phyloP scores from a whole-genome alignment of 176 grass and related monocot species.

The Carex pumila region DNA sequence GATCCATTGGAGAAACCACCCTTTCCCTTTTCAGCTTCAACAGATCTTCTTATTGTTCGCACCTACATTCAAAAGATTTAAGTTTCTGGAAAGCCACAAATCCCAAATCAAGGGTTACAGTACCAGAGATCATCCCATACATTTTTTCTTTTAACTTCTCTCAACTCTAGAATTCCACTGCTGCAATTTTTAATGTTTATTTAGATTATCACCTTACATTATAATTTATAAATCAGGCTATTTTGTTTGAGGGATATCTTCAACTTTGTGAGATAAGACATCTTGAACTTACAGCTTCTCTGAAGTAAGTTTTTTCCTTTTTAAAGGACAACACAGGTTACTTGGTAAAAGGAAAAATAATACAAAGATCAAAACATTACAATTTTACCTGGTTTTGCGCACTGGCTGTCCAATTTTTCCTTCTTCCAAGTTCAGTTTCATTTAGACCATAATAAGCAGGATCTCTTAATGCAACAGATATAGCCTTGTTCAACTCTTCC shows the following conservation, averaged over 20 bases:
- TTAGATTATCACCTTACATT: background rate
- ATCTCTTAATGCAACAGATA: slow-evolving; percentile 65
- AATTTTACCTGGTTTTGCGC: slow-evolving; percentile 63
- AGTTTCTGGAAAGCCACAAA: slow-evolving; percentile 5
- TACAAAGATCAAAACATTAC: background rate
- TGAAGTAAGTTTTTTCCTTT: background rate
- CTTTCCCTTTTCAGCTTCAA: slow-evolving; percentile 64
- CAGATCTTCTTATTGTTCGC: slow-evolving; percentile 41
- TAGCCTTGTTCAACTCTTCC: slow-evolving; percentile 85
- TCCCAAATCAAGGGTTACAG: background rate
- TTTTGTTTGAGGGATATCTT: background rate
- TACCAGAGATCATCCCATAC: background rate
- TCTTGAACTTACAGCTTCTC: background rate
- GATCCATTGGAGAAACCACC: slow-evolving; percentile 23
- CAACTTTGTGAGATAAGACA: background rate
- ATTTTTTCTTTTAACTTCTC: background rate
- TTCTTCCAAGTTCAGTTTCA: slow-evolving; percentile 67
- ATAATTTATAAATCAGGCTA: background rate
- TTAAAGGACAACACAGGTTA: background rate
- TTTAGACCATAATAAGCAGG: slow-evolving; percentile 85
- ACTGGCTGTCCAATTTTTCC: slow-evolving; percentile 56
- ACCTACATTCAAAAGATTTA: slow-evolving; percentile 34
- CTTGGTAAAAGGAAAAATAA: background rate
- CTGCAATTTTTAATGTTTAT: background rate
- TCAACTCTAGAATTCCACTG: background rate